Evolutionary conservation across 768 basidiomycete genomes (phyloP), one percentile per base, ranked within the genome.

Genomic region (Amanita rimosa): DNA sequence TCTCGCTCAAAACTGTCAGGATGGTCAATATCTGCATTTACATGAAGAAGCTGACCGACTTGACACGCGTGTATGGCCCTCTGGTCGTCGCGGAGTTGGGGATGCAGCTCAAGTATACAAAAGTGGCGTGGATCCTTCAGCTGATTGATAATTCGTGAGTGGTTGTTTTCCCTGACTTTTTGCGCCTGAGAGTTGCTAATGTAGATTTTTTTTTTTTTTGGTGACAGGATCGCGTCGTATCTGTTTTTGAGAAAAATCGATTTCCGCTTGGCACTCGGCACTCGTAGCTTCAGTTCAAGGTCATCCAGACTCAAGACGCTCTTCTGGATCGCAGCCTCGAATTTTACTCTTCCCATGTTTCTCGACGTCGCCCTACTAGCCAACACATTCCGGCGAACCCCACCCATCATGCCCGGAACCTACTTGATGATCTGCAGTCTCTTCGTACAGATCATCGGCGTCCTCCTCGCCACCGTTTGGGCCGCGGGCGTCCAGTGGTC

Each of bases 391-490:
- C 36, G 9, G 36, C 17, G 17, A 9, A 37, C 6, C 36, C n/a
- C n/a, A 2, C 36, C n/a, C 16, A 13, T 37, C 7, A 19, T 37
- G 17, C n/a, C 36, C 13, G 36, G 36, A 17, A 16, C 36, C 7
- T 37, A 37, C 4, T 0, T 37, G n/a, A n/a, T 37, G n/a, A n/a
- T 37, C 14, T 37, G 16, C 14, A 44, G 27, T 4, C 26, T 44
- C 24, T 44, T n/a, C 17, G 43, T 44, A 3, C 24, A 44, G 26
- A 44, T 44, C 43, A 44, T 44, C 9, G 43, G 43, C 0, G 48
- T 49, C 1, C 48, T 49, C 19, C 26, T 49, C 1, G 48, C 48
- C 7, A 50, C 40, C 21, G 42, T 50, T 6, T 50, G 49, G 49
- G 43, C 33, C 5, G 43, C 43, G 10, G 43, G 43, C 7, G 43